phyloP scores from a whole-genome alignment of 345 rosid species.

The Moringa oleifera region DNA sequence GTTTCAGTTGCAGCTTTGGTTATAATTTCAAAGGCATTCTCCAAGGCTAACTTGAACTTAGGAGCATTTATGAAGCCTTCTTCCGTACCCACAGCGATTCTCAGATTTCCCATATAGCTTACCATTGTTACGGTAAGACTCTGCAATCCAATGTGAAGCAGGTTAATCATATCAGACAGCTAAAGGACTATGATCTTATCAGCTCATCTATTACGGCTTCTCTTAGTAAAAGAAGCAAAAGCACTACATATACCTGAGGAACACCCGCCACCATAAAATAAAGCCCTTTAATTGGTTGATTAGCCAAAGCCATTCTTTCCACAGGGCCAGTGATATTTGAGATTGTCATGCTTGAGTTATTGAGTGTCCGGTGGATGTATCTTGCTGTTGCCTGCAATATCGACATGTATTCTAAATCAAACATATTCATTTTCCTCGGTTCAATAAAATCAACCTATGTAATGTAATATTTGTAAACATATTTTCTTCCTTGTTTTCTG shows the following conservation, averaged over 20 bases:
- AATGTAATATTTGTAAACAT: too few species aligned
- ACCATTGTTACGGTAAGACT: constrained; percentile 20
- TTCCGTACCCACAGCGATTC: constrained; percentile 24
- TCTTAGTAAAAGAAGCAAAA: not conserved
- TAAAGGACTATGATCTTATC: not conserved
- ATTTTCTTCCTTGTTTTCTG: too few species aligned
- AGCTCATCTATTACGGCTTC: not conserved
- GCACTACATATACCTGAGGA: constrained; percentile 31
- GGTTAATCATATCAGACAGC: not conserved
- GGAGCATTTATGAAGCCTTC: constrained; percentile 29
- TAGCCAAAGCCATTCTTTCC: constrained; percentile 38
- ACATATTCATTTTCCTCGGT: not conserved
- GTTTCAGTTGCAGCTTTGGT: constrained; percentile 9
- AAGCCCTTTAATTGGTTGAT: constrained; percentile 42
- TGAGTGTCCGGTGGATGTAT: constrained; percentile 32
- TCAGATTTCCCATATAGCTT: constrained; percentile 32
- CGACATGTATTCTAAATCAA: not conserved
- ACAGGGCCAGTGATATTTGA: constrained; percentile 44
- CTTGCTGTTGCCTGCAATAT: constrained; percentile 27
- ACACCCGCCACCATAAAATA: constrained; percentile 37
- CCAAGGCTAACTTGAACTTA: constrained; percentile 15
- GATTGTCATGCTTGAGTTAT: constrained; percentile 44
- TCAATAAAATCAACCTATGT: too few species aligned
- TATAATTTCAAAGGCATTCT: constrained; percentile 21
- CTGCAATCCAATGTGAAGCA: constrained; percentile 7